These are phyloP conservation scores for Lasiosphaeris hirsuta DNA, from an alignment of 495 filamentous ascomycete species.

Conservation along the genomic window DNA sequence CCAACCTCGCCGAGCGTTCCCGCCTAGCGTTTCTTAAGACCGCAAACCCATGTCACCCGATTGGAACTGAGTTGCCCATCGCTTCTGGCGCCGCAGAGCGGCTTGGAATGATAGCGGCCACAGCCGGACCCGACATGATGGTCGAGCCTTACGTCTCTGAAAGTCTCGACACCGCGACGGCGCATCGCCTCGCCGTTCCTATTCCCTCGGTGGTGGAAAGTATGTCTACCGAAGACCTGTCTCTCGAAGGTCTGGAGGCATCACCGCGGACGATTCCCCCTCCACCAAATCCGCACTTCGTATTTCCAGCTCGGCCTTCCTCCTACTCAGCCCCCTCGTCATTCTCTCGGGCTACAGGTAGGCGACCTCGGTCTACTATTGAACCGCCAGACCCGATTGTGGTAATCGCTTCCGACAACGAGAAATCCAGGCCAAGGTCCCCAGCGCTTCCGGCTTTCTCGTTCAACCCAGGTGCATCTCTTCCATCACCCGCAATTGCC, in stretches of 20 bases:
- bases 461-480: conserved; percentile 56
- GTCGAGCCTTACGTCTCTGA: conserved; percentile 28
- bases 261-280: conserved; percentile 45
- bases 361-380: conserved; percentile 47
- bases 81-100: conserved; percentile 45
- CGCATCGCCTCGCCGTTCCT: conserved; percentile 9
- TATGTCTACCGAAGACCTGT: conserved; percentile 16
- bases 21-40: not conserved
- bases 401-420: conserved; percentile 16
- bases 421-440: conserved; percentile 27
- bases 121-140: conserved; percentile 35
- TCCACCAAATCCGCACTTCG: conserved; percentile 67
- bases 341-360: conserved; percentile 41
- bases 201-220: conserved; percentile 9
- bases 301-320: conserved; percentile 56
- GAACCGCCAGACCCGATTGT: conserved; percentile 29
- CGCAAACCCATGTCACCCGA: conserved; percentile 39
- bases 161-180: conserved; percentile 20
- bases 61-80: conserved; percentile 34
- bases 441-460: conserved; percentile 59
- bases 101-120: conserved; percentile 47
- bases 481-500: conserved; percentile 20
- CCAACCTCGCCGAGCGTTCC: not conserved
- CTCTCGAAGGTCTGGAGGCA: conserved; percentile 23
- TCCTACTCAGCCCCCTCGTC: conserved; percentile 47